These are phyloP conservation scores for Teratosphaeria pseudoeucalypti DNA, from an alignment of 2,329 filamentous ascomycete species.

Conservation along the genomic window DNA sequence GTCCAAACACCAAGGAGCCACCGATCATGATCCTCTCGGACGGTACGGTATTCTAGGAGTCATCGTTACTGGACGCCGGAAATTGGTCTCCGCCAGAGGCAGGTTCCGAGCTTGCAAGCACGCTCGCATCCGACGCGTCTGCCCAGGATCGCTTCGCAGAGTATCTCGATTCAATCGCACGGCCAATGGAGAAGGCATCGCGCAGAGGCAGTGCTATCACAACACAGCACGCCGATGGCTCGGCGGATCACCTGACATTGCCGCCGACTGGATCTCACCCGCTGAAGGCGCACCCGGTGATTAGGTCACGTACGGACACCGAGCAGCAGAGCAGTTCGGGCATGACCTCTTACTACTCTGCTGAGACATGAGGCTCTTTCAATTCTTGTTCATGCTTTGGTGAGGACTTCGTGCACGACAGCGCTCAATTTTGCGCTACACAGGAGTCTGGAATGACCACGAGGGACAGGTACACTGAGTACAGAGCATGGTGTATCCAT, in stretches of 20 bases:
- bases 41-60: constrained; percentile 76
- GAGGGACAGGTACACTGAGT: neutral
- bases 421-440: neutral
- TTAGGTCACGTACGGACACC: neutral
- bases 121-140: neutral
- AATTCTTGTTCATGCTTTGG: neutral
- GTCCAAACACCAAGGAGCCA: constrained; percentile 91
- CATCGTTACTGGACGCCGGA: constrained; percentile 18
- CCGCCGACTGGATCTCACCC: constrained; percentile 10
- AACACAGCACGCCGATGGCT: neutral
- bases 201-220: neutral
- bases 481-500: neutral
- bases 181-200: neutral
- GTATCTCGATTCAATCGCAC: neutral
- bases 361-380: neutral
- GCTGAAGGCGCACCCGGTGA: constrained; percentile 14
- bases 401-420: neutral
- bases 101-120: neutral
- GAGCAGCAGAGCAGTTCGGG: neutral
- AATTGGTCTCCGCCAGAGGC: neutral
- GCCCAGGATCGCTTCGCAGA: neutral
- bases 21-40: constrained; percentile 95
- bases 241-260: neutral
- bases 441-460: neutral
- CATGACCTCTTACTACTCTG: neutral